Base-by-base conservation (phyloP, 208 protist genomes). In the Leishmania braziliensis region DNA sequence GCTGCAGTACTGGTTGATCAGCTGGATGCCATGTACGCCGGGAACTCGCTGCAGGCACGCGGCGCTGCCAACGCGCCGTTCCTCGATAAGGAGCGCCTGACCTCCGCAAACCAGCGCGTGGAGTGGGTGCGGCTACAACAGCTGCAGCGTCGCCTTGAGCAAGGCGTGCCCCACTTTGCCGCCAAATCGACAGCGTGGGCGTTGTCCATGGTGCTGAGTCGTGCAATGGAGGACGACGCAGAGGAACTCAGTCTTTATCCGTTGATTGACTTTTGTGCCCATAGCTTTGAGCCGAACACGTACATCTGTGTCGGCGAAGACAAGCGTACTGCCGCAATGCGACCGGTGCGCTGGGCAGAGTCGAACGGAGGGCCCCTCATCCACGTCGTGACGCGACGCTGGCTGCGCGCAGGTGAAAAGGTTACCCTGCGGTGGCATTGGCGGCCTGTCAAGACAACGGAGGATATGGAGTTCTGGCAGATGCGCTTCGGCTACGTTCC, bases 221-320 rank as follows among this genome's bases (percentile, higher is more conserved):
- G 93, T 0, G 83, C 85, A 26, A 80, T 96, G 68, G 80, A 88
- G 20, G 84, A 92, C 80, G 89, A 92, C 79, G 75, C 82, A 16
- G 89, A 89, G n/a, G 88, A 81, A 29, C 86, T 92, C 33, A 87
- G 85, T 4, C 65, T 97, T 62, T 92, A 92, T 70, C 94, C 94
- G 63, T 79, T 97, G 33, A 90, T 97, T 78, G 94, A 97, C 84
- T 95, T 97, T 63, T 95, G 88, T 86, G 71, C 86, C 10, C 94
- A 96, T 84, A 93, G 88, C 82, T 89, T 81, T 80, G 62, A 79
- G 12, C 91, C 94, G 5, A 96, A 95, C 79, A 79, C 92, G 14
- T 33, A 60, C 69, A 39, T 88, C 65, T 77, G 78, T 53, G 69
- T 84, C 9, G 69, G 50, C 29, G 71, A 78, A 23, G 63, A 86